phyloP scores from a whole-genome alignment of 2,329 filamentous ascomycete species.

The Xylariaceae sp. region DNA sequence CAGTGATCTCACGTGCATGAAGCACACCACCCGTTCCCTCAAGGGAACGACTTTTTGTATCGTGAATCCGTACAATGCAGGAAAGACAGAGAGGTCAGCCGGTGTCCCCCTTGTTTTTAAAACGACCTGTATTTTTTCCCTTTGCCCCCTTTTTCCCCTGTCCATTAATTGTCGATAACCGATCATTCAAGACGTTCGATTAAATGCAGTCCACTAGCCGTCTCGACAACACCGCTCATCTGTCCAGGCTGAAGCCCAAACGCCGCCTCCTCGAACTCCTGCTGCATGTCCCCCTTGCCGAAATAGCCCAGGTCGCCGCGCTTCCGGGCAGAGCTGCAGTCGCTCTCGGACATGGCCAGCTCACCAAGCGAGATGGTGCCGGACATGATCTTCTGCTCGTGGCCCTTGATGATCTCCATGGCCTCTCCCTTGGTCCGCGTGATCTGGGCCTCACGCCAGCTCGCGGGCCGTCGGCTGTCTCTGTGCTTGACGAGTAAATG shows the following conservation, averaged over 20 bases:
- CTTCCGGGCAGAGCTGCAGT: conserved; percentile 94
- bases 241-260: conserved; percentile 85
- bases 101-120: no score
- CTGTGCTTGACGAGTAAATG: conserved; percentile 93
- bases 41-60: no score
- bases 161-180: neutral
- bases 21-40: no score
- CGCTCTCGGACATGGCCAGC: conserved; percentile 81
- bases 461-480: conserved; percentile 81
- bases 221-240: conserved; percentile 83
- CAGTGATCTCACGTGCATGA: no score
- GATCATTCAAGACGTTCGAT: conserved; percentile 62
- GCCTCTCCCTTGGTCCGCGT: conserved; percentile 87
- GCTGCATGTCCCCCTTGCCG: conserved; percentile 93
- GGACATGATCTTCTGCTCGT: conserved; percentile 72
- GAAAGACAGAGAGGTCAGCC: no score
- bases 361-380: conserved; percentile 70
- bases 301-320: conserved; percentile 93
- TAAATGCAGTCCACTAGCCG: conserved; percentile 88
- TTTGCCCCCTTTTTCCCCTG: neutral
- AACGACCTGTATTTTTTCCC: no score
- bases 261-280: conserved; percentile 94
- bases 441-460: conserved; percentile 89
- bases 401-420: conserved; percentile 65
- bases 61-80: no score